These are phyloP conservation scores for Boletus reticulatus DNA, from an alignment of 768 basidiomycete genomes.

Conservation along the genomic window DNA sequence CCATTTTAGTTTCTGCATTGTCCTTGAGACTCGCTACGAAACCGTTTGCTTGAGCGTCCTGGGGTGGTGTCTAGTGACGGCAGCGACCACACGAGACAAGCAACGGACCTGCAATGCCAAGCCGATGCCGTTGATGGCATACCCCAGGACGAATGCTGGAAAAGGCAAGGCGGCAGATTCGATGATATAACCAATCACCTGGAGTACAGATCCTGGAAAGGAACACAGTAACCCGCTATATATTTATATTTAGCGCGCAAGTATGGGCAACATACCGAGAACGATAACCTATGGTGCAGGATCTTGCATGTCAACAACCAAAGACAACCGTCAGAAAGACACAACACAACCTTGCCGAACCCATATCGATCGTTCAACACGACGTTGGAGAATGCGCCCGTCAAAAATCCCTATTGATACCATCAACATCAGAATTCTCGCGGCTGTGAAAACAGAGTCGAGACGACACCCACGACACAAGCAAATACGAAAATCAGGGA, in stretches of 20 bases:
- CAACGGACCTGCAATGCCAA: constrained; percentile 44
- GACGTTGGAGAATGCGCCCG: constrained; percentile 33
- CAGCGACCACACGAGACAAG: not conserved
- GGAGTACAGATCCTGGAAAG: constrained; percentile 25
- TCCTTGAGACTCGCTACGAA: constrained; percentile 41
- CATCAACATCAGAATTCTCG: not conserved
- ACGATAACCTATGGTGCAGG: constrained; percentile 23
- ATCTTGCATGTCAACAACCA: not conserved
- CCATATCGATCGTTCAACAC: constrained; percentile 29
- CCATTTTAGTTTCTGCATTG: constrained; percentile 40
- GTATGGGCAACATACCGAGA: constrained; percentile 17
- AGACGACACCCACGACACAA: constrained; percentile 31
- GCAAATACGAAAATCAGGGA: constrained; percentile 44
- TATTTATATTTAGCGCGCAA: too few relatives aligned
- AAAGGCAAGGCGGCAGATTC: constrained; percentile 45
- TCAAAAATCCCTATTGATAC: constrained; percentile 29
- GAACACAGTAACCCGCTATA: not conserved
- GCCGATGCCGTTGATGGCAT: constrained; percentile 43
- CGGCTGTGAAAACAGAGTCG: not conserved
- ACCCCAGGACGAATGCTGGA: constrained; percentile 43
- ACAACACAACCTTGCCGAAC: constrained; percentile 31
- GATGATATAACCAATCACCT: constrained; percentile 33
- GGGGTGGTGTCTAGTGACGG: not conserved
- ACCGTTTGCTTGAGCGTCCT: constrained; percentile 51
- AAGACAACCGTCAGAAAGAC: not conserved